Conservation (phyloP, 495 filamentous ascomycete genomes). For the Annulohypoxylon bovei region DNA sequence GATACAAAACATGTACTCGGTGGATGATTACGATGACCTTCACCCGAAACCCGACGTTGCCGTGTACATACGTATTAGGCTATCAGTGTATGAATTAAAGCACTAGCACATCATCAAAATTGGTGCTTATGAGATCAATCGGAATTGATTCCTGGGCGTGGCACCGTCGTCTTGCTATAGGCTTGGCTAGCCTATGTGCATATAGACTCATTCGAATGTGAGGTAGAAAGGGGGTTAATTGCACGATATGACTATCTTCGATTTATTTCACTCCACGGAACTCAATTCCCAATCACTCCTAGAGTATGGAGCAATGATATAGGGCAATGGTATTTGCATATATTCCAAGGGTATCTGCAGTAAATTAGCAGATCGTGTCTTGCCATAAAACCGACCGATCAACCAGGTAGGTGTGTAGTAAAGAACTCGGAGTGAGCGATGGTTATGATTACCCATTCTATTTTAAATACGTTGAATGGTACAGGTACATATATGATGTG, state of each 20-base stretch:
- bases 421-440: background rate
- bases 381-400: background rate
- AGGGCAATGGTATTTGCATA: background rate
- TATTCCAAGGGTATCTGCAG: background rate
- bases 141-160: conserved; percentile 2
- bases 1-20: conserved; percentile 73
- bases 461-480: background rate
- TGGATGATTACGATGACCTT: conserved; percentile 37
- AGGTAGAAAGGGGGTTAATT: background rate
- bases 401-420: background rate
- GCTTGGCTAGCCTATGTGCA: background rate
- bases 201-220: background rate
- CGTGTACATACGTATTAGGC: conserved; percentile 38
- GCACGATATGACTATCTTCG: background rate
- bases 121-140: background rate
- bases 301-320: background rate
- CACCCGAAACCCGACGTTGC: conserved; percentile 4
- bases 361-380: background rate
- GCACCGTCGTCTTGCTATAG: background rate
- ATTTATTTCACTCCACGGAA: background rate
- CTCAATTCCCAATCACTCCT: background rate
- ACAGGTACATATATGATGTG: background rate
- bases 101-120: background rate
- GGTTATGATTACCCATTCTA: background rate
- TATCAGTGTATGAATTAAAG: conserved; percentile 17